Conservation (phyloP, 176 grass and related monocot genomes). For the Thalia dealbata region DNA sequence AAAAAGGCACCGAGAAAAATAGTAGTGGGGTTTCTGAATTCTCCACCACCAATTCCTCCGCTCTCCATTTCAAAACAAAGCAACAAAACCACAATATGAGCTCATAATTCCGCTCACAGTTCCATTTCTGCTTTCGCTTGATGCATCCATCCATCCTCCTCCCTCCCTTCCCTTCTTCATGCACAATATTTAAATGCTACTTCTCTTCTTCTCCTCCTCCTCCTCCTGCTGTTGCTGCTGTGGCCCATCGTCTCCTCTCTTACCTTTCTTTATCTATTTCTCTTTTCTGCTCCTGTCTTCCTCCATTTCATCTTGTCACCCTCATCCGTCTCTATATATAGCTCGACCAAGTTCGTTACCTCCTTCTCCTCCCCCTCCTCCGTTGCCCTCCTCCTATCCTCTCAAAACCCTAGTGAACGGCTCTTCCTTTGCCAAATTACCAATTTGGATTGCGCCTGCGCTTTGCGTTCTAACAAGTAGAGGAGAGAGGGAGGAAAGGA, state of each 20-base stretch:
- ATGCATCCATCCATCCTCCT: not conserved
- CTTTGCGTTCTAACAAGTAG: not conserved
- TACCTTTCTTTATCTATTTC: not conserved
- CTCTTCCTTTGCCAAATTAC: not conserved
- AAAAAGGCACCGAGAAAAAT: not conserved
- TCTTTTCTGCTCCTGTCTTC: not conserved
- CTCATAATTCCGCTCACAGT: not conserved
- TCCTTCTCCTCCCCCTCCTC: not conserved
- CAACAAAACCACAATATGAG: not conserved
- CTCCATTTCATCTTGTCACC: not conserved
- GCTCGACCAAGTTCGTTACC: not conserved
- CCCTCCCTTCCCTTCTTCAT: not conserved
- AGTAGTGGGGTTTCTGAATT: not conserved
- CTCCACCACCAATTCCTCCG: not conserved
- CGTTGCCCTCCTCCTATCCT: not conserved
- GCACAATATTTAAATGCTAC: not conserved
- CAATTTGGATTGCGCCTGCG: too few species aligned
- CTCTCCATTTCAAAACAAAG: not conserved
- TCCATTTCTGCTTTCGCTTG: not conserved
- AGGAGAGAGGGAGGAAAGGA: too few species aligned
- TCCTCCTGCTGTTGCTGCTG: too few species aligned
- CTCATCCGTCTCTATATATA: conserved; percentile 2
- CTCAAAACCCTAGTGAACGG: not conserved
- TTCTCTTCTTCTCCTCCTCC: not conserved
- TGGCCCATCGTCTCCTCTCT: not conserved